Evolutionary conservation across 2,329 filamentous ascomycete species (phyloP), one percentile per base, ranked within the genome.

Genomic region (Hymenoscyphus repandus): DNA sequence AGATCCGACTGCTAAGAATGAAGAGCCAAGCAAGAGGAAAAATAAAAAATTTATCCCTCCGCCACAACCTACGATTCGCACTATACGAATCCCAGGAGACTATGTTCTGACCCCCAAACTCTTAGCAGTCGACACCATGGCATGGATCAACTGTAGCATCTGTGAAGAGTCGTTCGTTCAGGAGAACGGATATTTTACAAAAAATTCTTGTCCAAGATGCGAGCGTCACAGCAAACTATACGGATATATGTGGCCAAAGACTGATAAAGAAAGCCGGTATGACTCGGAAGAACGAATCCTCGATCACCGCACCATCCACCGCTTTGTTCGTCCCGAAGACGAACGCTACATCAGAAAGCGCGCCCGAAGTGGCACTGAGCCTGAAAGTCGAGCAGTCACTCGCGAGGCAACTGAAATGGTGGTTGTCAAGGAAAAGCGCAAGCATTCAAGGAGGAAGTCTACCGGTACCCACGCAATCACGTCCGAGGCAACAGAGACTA

Each of bases 181-280:
- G 67, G 78, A 82, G 37, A 87, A 97, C 57, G 90, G 89, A 0
- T 96, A 95, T 67, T 85, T 85, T 58, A 96, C 91, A 1, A 82
- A 86, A 47, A 83, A 86, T 44, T 86, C 89, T 13, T 99, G 93
- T 66, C 91, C 90, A 3, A 82, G 93, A 6, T 99, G 93, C 68
- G 93, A 99, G 71, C 82, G 93, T 0, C 93, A 99, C 65, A 95
- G 88, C 13, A 97, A 95, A 72, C 73, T 99, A 0, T 99, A 97
- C 66, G 95, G 95, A 0, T 96, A 88, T 64, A 77, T 86, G 51
- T 99, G 93, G 93, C 93, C 93, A 5, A 96, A 99, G 73, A 97
- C 93, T 0, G 87, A 96, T 53, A 86, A 78, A 55, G 82, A 86
- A 22, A 88, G 88, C 0, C 81, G 82, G 13, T 69, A 79, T 17